Evolutionary conservation across 2,329 filamentous ascomycete genomes (phyloP), one percentile per base, ranked within the genome.

Genomic region (Coniochaeta sp.): DNA sequence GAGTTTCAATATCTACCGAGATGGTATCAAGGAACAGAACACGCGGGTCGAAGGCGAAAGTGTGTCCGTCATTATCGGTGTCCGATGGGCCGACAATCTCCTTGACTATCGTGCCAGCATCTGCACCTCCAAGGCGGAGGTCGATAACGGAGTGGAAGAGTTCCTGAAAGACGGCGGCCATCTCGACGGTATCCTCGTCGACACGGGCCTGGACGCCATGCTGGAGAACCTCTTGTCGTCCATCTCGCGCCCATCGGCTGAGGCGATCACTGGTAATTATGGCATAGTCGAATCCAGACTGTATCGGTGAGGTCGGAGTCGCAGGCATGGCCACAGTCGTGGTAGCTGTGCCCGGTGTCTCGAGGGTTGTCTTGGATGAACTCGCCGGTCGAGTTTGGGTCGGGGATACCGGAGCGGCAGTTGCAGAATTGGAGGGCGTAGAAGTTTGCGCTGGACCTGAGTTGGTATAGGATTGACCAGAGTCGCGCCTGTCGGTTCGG

Each of bases 21-120:
- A 98, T 76, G 0, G 86, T 90, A 73, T 96, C 93, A 63, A 96
- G 83, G 68, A 98, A 95, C 19, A 93, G 77, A 3, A 86, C 85
- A 59, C 86, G 82, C 4, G 86, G 77, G 67, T 89, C 85, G 64
- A 89, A 83, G 32, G 73, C 73, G 63, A 72, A 81, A 62, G 67
- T 77, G 70, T 80, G 78, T 61, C 80, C 75, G 64, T 80, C 76
- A 59, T 80, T 77, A 58, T 81, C 78, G 34, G 78, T 74, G 60
- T 76, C 73, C 62, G 84, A 79, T 60, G 82, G 77, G 19, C 82
- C 83, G 34, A 96, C 76, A 28, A 96, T 89, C 62, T 92, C 86
- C 68, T 87, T 89, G 61, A 96, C 81, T 60, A 87, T 83, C 22
- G 75, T 77, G 28, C 93, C 93, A 55, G 90, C 87, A 67, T 93